Evolutionary conservation across 1,284 basidiomycete genomes (phyloP), one percentile per base, ranked within the genome.

Genomic region (Meira nashicola): DNA sequence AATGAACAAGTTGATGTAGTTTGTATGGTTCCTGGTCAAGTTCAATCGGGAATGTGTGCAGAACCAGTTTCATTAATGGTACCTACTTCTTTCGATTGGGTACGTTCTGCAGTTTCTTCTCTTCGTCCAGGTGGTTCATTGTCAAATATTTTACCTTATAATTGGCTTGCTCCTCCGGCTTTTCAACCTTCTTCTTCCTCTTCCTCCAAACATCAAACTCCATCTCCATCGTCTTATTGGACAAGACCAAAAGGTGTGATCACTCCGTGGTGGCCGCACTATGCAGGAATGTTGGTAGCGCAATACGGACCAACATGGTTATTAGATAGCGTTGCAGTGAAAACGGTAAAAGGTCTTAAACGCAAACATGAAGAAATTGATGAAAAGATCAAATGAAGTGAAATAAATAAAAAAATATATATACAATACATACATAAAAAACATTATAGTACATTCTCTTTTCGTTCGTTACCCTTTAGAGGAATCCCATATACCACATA

Each of bases 11-110:
- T 63, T 8, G 61, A 63, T 41, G 60, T 63, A 11, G 43, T 49
- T 39, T 48, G 44, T 28, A 19, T 63, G 39, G 61, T 48, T 39
- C 61, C 61, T 23, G 61, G 61, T 7, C 59, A 60, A 17, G 61
- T 63, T 33, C 28, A 48, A 10, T 46, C 39, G 17, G 60, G 60
- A 10, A 63, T 63, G 61, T 49, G 53, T 44, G 38, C 59, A 25
- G 58, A 39, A n/a, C 60, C 60, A 17, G 47, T 38, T 48, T n/a
- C 17, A 14, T 12, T 48, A 5, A 48, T 48, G 46, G 46, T 46
- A 37, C 55, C 55, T 9, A 57, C 55, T 1, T 47, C 55, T 9
- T 39, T 15, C 15, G 58, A 49, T 41, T 59, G 58, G 58, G 54
- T 56, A 17, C 23, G n/a, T 8, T 23, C 55, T 7, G 58, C 57